These are phyloP conservation scores for Candida stauntonica DNA, from an alignment of 805 yeast species.

Conservation along the genomic window DNA sequence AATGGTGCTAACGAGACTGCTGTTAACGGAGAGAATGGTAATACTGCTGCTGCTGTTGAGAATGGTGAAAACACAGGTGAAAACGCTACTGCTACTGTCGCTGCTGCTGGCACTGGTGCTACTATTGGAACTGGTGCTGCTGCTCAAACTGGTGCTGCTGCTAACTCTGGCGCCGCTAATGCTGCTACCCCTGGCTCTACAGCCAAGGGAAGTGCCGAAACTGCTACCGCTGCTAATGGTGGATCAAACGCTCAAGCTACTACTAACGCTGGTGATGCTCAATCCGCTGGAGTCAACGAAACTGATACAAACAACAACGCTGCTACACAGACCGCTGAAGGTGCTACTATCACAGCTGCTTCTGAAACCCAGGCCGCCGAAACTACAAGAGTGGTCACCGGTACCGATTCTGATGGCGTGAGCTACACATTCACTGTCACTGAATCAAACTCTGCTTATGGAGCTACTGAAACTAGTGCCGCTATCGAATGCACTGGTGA, in stretches of 20 bases:
- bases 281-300: no score
- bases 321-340: not conserved
- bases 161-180: not conserved
- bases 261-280: conserved; percentile 1
- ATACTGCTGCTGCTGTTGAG: conserved; percentile 1
- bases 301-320: not conserved
- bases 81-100: not conserved
- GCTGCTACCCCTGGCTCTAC: not conserved
- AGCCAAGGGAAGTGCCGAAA: not conserved
- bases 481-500: not conserved
- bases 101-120: conserved; percentile 1
- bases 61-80: no score
- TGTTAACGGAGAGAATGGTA: not conserved
- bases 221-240: not conserved
- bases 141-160: not conserved
- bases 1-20: conserved; percentile 2
- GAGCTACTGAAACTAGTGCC: conserved; percentile 10
- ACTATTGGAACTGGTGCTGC: conserved; percentile 1
- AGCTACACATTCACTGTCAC: conserved; percentile 6
- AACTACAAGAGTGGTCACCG: conserved; percentile 5
- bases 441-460: conserved; percentile 4
- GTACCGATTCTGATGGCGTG: conserved; percentile 8
- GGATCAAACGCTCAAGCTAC: no score
- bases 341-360: not conserved
- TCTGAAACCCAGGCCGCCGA: conserved; percentile 1